Conservation (phyloP, 352 stramenopile species). For the Globisporangium echinulatum region DNA sequence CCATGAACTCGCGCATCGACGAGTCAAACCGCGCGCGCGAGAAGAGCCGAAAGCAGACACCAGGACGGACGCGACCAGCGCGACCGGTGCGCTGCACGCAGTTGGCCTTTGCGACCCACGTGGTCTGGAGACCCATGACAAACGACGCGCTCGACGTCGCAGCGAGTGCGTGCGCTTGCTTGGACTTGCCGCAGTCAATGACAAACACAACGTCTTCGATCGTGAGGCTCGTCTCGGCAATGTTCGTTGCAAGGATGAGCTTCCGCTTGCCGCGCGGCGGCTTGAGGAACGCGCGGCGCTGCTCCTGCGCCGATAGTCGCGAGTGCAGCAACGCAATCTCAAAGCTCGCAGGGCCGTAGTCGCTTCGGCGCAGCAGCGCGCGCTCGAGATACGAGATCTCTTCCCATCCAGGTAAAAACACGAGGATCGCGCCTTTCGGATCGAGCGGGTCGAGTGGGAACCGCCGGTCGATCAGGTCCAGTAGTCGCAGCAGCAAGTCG, state of each 20-base stretch:
- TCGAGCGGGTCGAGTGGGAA: conserved; percentile 38
- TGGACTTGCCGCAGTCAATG: conserved; percentile 81
- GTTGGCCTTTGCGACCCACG: conserved; percentile 80
- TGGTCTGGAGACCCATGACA: conserved; percentile 86
- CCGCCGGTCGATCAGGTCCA: conserved; percentile 51
- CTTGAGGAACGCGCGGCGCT: conserved; percentile 61
- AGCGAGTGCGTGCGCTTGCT: conserved; percentile 61
- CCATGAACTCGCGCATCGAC: conserved; percentile 70
- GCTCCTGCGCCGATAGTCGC: conserved; percentile 59
- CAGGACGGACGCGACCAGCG: conserved; percentile 90
- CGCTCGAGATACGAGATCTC: conserved; percentile 79
- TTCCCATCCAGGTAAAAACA: conserved; percentile 81
- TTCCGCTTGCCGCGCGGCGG: conserved; percentile 60
- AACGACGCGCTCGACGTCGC: conserved; percentile 72
- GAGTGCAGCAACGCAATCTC: conserved; percentile 74
- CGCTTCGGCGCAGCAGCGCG: conserved; percentile 46
- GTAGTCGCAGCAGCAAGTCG: conserved; percentile 52
- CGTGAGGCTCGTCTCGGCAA: conserved; percentile 95
- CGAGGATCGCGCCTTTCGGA: conserved; percentile 64
- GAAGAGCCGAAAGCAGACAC: conserved; percentile 89
- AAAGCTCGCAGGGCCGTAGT: conserved; percentile 41
- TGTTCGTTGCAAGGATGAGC: conserved; percentile 91
- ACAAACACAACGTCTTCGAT: conserved; percentile 94
- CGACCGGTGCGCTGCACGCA: conserved; percentile 89
- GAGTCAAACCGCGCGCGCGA: conserved; percentile 55